Evolutionary conservation across 345 rosid genomes (phyloP).

Genomic region (Camelina neglecta): DNA sequence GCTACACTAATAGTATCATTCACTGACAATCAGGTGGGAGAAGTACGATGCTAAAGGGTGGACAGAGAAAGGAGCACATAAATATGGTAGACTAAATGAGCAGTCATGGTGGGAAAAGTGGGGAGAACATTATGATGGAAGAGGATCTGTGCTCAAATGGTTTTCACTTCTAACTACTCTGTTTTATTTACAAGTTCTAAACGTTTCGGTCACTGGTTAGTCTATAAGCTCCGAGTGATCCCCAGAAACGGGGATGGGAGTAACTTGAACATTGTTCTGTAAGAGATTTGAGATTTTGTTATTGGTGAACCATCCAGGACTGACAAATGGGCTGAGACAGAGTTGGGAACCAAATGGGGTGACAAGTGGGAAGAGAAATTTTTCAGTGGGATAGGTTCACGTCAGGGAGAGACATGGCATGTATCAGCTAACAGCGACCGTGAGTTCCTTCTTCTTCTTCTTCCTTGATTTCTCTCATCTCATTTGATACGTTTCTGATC

Average conservation of each 20-base stretch:
- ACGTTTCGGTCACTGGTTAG: background rate
- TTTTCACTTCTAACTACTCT: constrained; percentile 41
- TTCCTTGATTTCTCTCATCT: background rate
- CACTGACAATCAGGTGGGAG: constrained; percentile 82
- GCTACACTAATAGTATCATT: constrained; percentile 21
- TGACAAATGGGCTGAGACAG: constrained; percentile 99
- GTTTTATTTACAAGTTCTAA: constrained; percentile 14
- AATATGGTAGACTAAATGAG: constrained; percentile 93
- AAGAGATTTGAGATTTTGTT: constrained; percentile 16
- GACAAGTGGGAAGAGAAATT: constrained; percentile 99
- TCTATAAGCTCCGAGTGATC: background rate
- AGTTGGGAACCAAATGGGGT: constrained; percentile 98
- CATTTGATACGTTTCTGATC: constrained; percentile 10
- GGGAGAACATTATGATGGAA: constrained; percentile 99
- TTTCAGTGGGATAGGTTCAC: constrained; percentile 93
- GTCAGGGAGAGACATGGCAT: constrained; percentile 99
- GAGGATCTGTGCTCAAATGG: constrained; percentile 99
- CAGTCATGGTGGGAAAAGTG: constrained; percentile 99
- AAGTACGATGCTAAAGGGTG: constrained; percentile 98
- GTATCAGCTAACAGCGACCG: constrained; percentile 69
- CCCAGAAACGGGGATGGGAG: background rate
- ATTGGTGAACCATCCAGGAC: constrained; percentile 72
- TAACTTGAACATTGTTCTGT: background rate
- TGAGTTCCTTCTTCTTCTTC: constrained; percentile 45
- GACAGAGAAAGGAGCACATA: constrained; percentile 99